Conservation (phyloP, 139 green algal species). For the Picochlorum sp. region DNA sequence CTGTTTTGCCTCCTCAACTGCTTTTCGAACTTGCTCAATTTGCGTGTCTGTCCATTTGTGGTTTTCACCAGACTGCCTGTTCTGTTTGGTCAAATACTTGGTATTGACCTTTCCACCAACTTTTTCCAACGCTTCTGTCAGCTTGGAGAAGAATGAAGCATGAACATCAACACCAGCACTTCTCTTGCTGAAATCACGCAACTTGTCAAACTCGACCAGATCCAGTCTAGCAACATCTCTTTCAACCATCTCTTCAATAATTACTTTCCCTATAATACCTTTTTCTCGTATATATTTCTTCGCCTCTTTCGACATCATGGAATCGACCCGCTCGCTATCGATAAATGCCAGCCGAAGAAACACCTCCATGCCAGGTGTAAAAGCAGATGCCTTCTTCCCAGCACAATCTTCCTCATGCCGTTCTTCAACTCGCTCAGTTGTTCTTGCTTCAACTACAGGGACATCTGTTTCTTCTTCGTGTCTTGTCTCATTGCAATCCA, state of each 20-base stretch:
- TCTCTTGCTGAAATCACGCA: background rate
- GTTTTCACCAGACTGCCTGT: background rate
- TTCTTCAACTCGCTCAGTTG: background rate
- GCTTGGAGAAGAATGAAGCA: background rate
- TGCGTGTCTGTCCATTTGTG: background rate
- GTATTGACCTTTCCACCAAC: background rate
- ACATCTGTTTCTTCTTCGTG: too few species aligned
- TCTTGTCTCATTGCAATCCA: background rate
- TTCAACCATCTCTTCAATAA: background rate
- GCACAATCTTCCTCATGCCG: background rate
- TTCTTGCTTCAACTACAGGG: too few species aligned
- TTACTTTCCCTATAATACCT: conserved; percentile 4
- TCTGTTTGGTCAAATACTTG: background rate
- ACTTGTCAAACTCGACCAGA: background rate
- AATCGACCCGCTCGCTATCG: background rate
- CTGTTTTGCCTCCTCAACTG: background rate
- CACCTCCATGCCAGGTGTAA: background rate
- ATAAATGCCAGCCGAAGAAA: background rate
- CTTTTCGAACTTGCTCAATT: background rate
- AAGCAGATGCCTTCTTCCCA: background rate
- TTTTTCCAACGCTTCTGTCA: background rate
- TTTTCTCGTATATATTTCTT: background rate
- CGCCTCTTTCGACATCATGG: background rate
- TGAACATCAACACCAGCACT: background rate
- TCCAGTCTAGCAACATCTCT: background rate